Conservation (phyloP, 352 stramenopile species). For the Blastocystis sp. region DNA sequence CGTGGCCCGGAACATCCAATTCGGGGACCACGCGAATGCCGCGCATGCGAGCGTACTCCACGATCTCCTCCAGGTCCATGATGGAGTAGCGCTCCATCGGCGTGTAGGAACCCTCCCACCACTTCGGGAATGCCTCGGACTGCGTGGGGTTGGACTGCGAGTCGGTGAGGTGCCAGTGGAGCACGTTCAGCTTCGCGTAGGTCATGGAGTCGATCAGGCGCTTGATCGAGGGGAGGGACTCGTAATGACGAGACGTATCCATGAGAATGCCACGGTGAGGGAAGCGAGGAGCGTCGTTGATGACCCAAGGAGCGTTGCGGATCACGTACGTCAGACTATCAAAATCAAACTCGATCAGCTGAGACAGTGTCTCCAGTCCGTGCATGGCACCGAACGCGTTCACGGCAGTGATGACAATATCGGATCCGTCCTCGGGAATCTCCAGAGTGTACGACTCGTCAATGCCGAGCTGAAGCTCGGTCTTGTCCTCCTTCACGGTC, state of each 20-base stretch:
- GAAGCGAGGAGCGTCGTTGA: conserved; percentile 72
- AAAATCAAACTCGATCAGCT: conserved; percentile 63
- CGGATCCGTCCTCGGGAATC: conserved; percentile 60
- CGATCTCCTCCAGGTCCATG: conserved; percentile 70
- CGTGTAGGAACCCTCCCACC: conserved; percentile 72
- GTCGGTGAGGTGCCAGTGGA: conserved; percentile 75
- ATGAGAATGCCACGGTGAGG: conserved; percentile 76
- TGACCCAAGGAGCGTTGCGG: conserved; percentile 63
- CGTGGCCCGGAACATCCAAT: conserved; percentile 71
- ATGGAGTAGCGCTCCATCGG: conserved; percentile 70
- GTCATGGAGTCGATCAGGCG: conserved; percentile 72
- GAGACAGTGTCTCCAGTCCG: conserved; percentile 68
- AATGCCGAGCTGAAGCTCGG: conserved; percentile 14
- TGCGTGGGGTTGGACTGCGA: conserved; percentile 73
- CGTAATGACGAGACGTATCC: conserved; percentile 77
- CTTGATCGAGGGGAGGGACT: conserved; percentile 73
- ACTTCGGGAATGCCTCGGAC: conserved; percentile 51
- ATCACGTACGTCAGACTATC: conserved; percentile 61
- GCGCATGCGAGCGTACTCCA: conserved; percentile 70
- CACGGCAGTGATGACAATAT: conserved; percentile 42
- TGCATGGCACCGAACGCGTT: conserved; percentile 65
- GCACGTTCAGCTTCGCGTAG: conserved; percentile 73
- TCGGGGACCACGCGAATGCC: conserved; percentile 71
- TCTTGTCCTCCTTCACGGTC: conserved; percentile 20
- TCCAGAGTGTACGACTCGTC: conserved; percentile 60